Percentiles rank a stretch among this genome's conserved stretches.
phyloP scores from a whole-genome alignment of 2,329 filamentous ascomycete species.

The Phialophora chinensis region DNA sequence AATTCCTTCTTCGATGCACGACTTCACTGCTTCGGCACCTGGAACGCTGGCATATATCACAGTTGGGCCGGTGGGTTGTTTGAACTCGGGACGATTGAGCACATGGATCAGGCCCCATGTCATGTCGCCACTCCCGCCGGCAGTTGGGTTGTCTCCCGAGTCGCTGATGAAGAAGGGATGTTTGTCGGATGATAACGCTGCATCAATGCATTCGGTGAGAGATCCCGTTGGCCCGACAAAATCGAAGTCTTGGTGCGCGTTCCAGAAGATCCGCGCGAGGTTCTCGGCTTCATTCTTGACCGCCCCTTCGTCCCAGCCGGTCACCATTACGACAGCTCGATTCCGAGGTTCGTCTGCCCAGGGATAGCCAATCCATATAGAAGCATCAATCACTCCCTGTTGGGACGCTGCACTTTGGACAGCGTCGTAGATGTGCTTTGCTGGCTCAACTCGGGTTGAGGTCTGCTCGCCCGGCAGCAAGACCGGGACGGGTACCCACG shows the following conservation, averaged over 20 bases:
- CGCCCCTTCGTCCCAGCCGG: slow-evolving; percentile 1
- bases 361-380: slow-evolving; percentile 19
- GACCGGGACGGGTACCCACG: slow-evolving; percentile 14
- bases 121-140: slow-evolving; percentile 18
- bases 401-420: background rate
- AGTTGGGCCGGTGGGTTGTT: background rate
- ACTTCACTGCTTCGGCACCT: slow-evolving; percentile 3
- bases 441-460: slow-evolving; percentile 13
- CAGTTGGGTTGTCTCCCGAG: slow-evolving; percentile 16
- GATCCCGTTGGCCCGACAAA: slow-evolving; percentile 16
- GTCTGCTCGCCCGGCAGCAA: slow-evolving; percentile 21
- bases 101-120: slow-evolving; percentile 19
- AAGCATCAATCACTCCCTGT: slow-evolving; percentile 6
- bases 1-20: slow-evolving; percentile 13
- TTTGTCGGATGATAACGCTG: slow-evolving; percentile 10
- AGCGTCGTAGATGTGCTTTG: slow-evolving; percentile 13
- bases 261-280: slow-evolving; percentile 11
- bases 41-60: slow-evolving; percentile 18
- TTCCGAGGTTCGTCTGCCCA: slow-evolving; percentile 21
- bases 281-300: slow-evolving; percentile 5
- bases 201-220: slow-evolving; percentile 11
- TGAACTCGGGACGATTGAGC: slow-evolving; percentile 12
- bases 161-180: slow-evolving; percentile 20
- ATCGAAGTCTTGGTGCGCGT: slow-evolving; percentile 13
- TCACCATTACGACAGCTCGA: slow-evolving; percentile 14